Evolutionary conservation across 2,329 filamentous ascomycete genomes (phyloP).

Genomic region (Calonectria montana): DNA sequence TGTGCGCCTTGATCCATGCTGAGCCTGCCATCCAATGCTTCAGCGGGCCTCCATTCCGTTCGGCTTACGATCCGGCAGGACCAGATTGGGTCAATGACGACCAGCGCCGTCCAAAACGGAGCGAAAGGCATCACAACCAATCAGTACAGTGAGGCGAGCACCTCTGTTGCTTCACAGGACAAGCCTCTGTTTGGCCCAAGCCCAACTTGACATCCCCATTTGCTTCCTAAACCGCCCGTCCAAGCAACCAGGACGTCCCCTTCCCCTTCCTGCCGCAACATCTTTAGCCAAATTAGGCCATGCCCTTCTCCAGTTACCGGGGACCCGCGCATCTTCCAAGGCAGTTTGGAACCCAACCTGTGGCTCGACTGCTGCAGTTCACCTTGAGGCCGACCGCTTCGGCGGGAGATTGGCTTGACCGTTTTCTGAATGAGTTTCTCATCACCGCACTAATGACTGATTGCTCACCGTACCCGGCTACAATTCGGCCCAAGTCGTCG

Average conservation of each 20-base stretch:
- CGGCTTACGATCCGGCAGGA: constrained; percentile 39
- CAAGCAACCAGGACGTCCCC: constrained; percentile 32
- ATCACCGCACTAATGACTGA: constrained; percentile 31
- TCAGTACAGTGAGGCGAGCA: constrained; percentile 41
- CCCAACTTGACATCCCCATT: constrained; percentile 29
- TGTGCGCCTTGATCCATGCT: constrained; percentile 39
- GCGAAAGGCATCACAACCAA: constrained; percentile 38
- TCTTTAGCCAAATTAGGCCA: constrained; percentile 36
- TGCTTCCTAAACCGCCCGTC: constrained; percentile 34
- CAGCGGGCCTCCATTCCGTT: constrained; percentile 25
- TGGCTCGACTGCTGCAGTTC: constrained; percentile 40
- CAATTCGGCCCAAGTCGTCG: constrained; percentile 33
- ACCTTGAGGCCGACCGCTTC: constrained; percentile 32
- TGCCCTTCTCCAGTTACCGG: constrained; percentile 27
- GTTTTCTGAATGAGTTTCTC: constrained; percentile 33
- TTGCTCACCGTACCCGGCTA: constrained; percentile 34
- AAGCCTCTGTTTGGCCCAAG: constrained; percentile 33
- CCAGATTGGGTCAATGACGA: constrained; percentile 39
- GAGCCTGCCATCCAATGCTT: constrained; percentile 23
- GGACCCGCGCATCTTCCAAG: constrained; percentile 34
- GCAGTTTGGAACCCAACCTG: constrained; percentile 35
- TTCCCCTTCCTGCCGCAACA: constrained; percentile 26
- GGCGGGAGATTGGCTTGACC: constrained; percentile 24
- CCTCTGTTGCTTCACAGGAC: constrained; percentile 31
- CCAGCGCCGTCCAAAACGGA: constrained; percentile 42